Base-by-base conservation (phyloP, 441 rosid species). In the Geranium incanum region DNA sequence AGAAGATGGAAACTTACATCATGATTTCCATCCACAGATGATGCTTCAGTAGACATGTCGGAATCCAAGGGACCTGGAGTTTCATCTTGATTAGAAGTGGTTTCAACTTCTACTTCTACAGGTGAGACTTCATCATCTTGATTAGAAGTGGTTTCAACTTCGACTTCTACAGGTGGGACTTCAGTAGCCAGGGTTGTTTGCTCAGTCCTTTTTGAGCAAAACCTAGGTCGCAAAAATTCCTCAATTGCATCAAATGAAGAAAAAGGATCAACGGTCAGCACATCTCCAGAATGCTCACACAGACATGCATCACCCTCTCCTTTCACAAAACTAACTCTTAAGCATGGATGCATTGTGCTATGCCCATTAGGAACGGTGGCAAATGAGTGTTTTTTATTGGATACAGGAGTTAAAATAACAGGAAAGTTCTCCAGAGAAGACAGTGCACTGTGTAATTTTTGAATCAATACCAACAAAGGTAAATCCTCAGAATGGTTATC, bases 391-490 rank as follows among this genome's bases (percentile, higher is more conserved):
- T 80, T 89, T 69, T 80, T 88, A 86, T 84, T 92, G 78, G 82
- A 74, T 9, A 78, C 66, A 43, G 83, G 84, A 80, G 83, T 87
- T 73, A 82, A 73, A 77, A 91, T 78, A 70, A 93, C 82, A 55
- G 98, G 98, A 74, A 91, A 91, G 80, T 79, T 91, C 78, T 95
- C 99, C 81, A 88, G 75, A 69, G 95, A 91, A 65, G 98, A 89
- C 69, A 95, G 69, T 12, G 98, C 95, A 71, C 82, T 83, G 75
- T 89, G 98, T 77, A 95, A 77, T 81, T 88, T 92, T 75, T 82
- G 86, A 83, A 89, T 69, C 63, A 95, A 70, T 55, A 81, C 70
- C 45, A 88, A 83, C 74, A 88, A 59, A n/a, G 93, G 86, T 69
- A 81, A 83, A 82, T 83, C 86, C 38, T 83, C 88, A 19, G 70